Conservation (phyloP, 108 stramenopile genomes). For the Nitzschia sp. region DNA sequence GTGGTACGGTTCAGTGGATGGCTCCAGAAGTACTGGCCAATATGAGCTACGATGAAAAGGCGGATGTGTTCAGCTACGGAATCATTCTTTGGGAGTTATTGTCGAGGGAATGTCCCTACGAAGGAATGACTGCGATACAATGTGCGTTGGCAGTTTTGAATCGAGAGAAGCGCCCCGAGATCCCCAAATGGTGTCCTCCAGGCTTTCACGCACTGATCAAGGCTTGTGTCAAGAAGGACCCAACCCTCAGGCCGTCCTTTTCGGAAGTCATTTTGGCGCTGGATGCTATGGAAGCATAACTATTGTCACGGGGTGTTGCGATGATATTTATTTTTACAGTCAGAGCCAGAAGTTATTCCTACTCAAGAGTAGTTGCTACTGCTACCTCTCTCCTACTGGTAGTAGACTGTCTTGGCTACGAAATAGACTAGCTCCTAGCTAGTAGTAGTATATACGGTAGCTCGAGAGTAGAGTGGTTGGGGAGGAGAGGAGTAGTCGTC, state of each 20-base stretch:
- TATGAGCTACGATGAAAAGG: constrained; percentile 78
- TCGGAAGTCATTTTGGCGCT: constrained; percentile 61
- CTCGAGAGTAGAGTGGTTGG: too few relatives aligned
- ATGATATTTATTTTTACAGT: too few relatives aligned
- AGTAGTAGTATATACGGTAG: too few relatives aligned
- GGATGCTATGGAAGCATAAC: constrained; percentile 53
- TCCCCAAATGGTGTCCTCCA: constrained; percentile 87
- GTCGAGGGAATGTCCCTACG: constrained; percentile 84
- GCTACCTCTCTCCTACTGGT: too few relatives aligned
- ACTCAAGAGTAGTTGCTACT: too few relatives aligned
- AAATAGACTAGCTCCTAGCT: too few relatives aligned
- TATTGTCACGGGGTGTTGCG: too few relatives aligned
- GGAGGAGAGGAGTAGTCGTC: too few relatives aligned
- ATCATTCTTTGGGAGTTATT: constrained; percentile 87
- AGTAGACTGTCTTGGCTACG: too few relatives aligned
- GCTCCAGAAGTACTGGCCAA: constrained; percentile 90
- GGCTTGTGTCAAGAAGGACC: constrained; percentile 72
- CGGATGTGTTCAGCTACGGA: constrained; percentile 84
- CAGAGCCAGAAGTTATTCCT: too few relatives aligned
- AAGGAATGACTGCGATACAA: constrained; percentile 89
- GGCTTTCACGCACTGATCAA: constrained; percentile 66
- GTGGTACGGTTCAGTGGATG: constrained; percentile 97
- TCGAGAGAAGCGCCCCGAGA: constrained; percentile 71
- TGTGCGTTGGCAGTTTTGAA: constrained; percentile 87
- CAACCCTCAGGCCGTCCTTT: constrained; percentile 70